Conservation (phyloP, 2,329 filamentous ascomycete genomes). For the Chaetomiaceae sp. region DNA sequence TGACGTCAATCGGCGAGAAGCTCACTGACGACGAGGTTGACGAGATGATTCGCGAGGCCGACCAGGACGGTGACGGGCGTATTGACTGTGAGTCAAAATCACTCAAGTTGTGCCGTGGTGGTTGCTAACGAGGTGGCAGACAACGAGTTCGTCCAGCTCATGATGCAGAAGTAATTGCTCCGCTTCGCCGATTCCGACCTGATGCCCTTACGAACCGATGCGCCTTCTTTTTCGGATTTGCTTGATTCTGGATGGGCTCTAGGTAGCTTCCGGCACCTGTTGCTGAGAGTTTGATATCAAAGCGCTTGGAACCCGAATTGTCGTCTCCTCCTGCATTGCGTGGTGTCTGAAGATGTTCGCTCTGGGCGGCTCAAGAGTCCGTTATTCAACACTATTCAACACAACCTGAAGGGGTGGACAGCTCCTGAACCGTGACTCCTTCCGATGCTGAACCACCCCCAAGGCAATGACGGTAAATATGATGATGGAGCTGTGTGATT, state of each 20-base stretch:
- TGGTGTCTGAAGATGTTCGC: constrained; percentile 3
- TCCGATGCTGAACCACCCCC: no score
- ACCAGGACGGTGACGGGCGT: constrained; percentile 81
- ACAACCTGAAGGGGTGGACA: no score
- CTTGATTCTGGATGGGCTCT: constrained; percentile 20
- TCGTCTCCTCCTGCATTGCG: constrained; percentile 8
- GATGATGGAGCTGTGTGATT: constrained; percentile 11
- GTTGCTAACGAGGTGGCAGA: constrained; percentile 44
- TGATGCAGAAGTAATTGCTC: constrained; percentile 79
- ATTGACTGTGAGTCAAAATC: constrained; percentile 67
- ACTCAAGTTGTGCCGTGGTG: background rate
- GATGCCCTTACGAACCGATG: constrained; percentile 12
- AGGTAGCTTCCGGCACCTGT: constrained; percentile 15
- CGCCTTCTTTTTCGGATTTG: constrained; percentile 19
- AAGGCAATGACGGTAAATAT: no score
- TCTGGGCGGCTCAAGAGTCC: background rate
- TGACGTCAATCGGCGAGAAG: constrained; percentile 90
- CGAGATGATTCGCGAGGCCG: constrained; percentile 88
- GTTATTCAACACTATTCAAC: no score
- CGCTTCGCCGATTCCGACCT: constrained; percentile 10
- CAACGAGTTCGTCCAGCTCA: constrained; percentile 89
- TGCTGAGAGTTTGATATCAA: constrained; percentile 16
- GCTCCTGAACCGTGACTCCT: no score
- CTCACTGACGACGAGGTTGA: constrained; percentile 86
- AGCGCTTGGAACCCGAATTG: constrained; percentile 10